A percentile compares a stretch with the other conserved stretches of the same genome.
phyloP scores from a whole-genome alignment of 805 yeast species.

The Nakazawaea siamensis region DNA sequence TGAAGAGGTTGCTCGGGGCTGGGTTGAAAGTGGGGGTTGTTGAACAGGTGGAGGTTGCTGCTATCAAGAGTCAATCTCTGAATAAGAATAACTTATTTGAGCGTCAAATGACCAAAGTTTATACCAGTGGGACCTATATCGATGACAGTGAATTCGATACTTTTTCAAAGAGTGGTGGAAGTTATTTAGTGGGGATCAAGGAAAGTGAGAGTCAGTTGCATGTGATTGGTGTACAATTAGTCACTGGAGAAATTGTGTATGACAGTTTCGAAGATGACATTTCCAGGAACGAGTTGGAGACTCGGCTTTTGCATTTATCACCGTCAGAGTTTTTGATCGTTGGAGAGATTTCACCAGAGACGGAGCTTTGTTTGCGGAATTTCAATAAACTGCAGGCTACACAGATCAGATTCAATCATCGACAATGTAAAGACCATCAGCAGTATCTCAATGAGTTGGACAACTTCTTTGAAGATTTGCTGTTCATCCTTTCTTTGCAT shows the following conservation, averaged over 20 bases:
- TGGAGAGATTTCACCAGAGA: slow-evolving; percentile 23
- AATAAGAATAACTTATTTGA: slow-evolving; percentile 54
- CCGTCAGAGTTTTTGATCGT: slow-evolving; percentile 67
- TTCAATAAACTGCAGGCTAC: slow-evolving; percentile 6
- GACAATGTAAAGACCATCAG: not conserved
- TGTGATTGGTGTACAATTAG: slow-evolving; percentile 58
- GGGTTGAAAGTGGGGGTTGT: slow-evolving; percentile 86
- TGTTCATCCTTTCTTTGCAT: slow-evolving; percentile 20
- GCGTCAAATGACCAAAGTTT: slow-evolving; percentile 61
- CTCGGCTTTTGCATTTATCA: slow-evolving; percentile 61
- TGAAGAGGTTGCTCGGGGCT: slow-evolving; percentile 59
- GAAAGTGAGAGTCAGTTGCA: slow-evolving; percentile 26
- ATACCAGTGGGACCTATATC: slow-evolving; percentile 78
- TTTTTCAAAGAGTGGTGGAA: slow-evolving; percentile 23
- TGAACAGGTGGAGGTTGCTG: slow-evolving; percentile 76
- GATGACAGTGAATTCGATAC: slow-evolving; percentile 37
- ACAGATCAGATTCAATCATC: slow-evolving; percentile 12
- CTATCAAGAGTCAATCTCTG: slow-evolving; percentile 47
- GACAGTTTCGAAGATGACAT: slow-evolving; percentile 62
- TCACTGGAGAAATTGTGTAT: slow-evolving; percentile 67
- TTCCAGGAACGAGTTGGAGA: slow-evolving; percentile 56
- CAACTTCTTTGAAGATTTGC: slow-evolving; percentile 9
- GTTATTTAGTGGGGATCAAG: slow-evolving; percentile 38
- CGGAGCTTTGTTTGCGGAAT: slow-evolving; percentile 14
- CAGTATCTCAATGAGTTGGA: not conserved